A percentile compares a stretch with the other conserved stretches of the same genome.
phyloP scores from a whole-genome alignment of 2,329 filamentous ascomycete genomes.

The Colletotrichum scovillei region DNA sequence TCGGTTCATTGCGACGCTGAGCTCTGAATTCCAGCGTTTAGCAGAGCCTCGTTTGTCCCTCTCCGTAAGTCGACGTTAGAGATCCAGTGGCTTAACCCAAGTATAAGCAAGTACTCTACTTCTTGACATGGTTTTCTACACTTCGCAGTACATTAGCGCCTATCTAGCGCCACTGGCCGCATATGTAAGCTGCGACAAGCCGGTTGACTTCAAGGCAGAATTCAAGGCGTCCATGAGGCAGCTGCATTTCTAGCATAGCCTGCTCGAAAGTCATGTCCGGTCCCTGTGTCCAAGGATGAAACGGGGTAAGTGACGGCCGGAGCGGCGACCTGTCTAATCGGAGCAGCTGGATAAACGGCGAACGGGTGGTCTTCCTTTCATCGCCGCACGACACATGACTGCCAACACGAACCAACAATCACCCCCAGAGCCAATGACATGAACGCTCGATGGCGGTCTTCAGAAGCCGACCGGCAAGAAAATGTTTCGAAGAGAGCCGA shows the following conservation, averaged over 20 bases:
- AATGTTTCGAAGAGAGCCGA: neutral
- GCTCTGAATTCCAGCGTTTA: neutral
- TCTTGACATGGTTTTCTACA: neutral
- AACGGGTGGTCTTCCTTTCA: neutral
- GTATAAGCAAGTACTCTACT: too few relatives aligned
- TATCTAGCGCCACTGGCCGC: neutral
- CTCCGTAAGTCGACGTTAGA: neutral
- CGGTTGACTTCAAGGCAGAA: neutral
- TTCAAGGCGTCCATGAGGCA: neutral
- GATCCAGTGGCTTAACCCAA: too few relatives aligned
- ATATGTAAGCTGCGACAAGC: neutral
- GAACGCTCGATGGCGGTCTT: neutral
- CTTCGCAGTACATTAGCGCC: neutral
- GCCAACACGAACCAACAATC: neutral
- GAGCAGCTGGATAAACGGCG: neutral
- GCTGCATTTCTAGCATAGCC: neutral
- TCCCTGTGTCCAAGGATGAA: neutral
- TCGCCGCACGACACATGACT: neutral
- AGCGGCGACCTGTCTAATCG: neutral
- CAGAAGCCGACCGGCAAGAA: neutral
- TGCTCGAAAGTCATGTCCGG: neutral
- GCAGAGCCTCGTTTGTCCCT: accelerated
- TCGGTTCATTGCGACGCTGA: accelerated
- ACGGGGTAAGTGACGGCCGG: neutral
- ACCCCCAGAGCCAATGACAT: neutral